These are phyloP conservation scores for Friedmanniomyces endolithicus DNA, from an alignment of 495 filamentous ascomycete genomes.

Conservation along the genomic window DNA sequence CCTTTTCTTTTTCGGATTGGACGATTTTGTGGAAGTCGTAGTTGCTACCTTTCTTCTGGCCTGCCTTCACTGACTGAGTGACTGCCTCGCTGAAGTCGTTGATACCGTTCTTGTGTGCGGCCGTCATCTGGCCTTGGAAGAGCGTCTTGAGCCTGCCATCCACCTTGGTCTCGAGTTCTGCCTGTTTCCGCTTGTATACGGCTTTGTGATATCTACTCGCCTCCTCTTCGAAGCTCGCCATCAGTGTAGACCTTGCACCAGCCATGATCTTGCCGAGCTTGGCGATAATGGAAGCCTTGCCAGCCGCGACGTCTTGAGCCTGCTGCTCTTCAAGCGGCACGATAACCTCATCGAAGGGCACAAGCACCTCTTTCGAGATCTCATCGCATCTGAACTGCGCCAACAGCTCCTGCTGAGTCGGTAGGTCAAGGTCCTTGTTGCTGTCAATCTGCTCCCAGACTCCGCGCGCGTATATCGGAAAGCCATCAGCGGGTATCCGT, in stretches of 20 bases:
- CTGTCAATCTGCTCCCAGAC: constrained; percentile 97
- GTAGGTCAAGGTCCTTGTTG: constrained; percentile 94
- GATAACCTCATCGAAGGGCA: constrained; percentile 72
- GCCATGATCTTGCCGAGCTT: constrained; percentile 69
- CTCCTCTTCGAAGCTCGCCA: constrained; percentile 76
- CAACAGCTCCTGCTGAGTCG: constrained; percentile 90
- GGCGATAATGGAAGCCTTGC: constrained; percentile 57
- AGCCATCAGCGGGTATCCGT: constrained; percentile 89
- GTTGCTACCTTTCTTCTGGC: constrained; percentile 73
- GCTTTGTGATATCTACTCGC: constrained; percentile 93
- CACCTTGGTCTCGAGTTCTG: constrained; percentile 74
- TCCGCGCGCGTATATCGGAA: constrained; percentile 80
- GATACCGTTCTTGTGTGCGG: constrained; percentile 81
- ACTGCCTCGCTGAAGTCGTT: constrained; percentile 80
- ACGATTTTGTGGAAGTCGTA: constrained; percentile 97
- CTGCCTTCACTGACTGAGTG: constrained; percentile 64
- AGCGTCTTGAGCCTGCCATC: constrained; percentile 76
- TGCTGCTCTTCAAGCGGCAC: constrained; percentile 77
- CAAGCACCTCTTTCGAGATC: constrained; percentile 73
- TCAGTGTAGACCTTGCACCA: constrained; percentile 52
- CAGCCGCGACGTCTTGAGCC: constrained; percentile 54
- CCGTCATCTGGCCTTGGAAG: constrained; percentile 73
- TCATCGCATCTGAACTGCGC: constrained; percentile 97
- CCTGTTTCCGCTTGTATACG: constrained; percentile 72
- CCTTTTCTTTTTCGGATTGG: constrained; percentile 60